Evolutionary conservation across 495 filamentous ascomycete genomes (phyloP), one percentile per base, ranked within the genome.

Genomic region (Thermochaetoides thermophila): DNA sequence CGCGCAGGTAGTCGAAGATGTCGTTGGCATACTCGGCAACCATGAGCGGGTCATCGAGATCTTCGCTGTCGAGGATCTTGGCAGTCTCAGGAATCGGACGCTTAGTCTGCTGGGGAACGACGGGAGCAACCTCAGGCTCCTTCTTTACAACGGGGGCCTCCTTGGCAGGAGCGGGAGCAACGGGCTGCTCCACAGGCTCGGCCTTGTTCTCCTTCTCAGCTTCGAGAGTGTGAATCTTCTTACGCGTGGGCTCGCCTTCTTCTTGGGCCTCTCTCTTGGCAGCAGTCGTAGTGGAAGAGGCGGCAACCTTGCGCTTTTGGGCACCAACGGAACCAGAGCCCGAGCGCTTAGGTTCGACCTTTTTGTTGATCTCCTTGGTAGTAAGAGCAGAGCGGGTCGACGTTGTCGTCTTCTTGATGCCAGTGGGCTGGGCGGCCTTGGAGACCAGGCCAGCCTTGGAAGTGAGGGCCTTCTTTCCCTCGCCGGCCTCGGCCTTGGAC

Each of bases 1-100:
- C 76, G 43, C 73, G 76, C 43, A 96, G 71, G 54, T 97, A 95
- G 26, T 96, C 87, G 57, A 97, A 96, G 47, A 97, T 96, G 56
- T 97, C 89, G 24, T 74, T 74, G 21, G 92, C 89, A 51, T 97
- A 97, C 51, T 97, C 89, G 20, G 91, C 83, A 25, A 86, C 91
- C 87, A 96, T 96, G 45, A 93, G 62, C 11, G 89, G 91, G 48
- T 97, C 89, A 40, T 91, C 83, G 23, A 78, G 38, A 52, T 96
- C 89, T 49, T 96, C 86, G 19, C 60, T 63, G 47, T 96, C 89
- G 23, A 95, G 68, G 40, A 84, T 70, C 28, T 66, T 55, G 27
- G 80, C 70, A 20, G 55, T 65, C 9, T 63, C 62, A 3, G 63
- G 61, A 19, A 61, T 61, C 17, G 61, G 40, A 19, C 50, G 50